phyloP scores from a whole-genome alignment of 352 stramenopile genomes.

The Phytophthora fragariaefolia region DNA sequence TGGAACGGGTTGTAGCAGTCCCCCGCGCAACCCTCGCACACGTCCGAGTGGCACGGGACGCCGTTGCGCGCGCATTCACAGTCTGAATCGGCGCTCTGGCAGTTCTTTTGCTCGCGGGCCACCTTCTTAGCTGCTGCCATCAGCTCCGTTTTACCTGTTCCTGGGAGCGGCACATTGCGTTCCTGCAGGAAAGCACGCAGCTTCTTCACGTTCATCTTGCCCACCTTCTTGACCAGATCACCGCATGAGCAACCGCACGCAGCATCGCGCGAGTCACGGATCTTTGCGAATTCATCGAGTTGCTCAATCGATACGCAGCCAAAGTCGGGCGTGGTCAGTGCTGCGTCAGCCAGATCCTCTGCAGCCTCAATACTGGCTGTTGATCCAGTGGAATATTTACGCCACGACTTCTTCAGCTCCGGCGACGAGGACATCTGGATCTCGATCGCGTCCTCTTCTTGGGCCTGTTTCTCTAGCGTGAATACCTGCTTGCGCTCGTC shows the following conservation, averaged over 20 bases:
- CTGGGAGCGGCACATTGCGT: slow-evolving; percentile 52
- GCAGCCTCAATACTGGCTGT: slow-evolving; percentile 27
- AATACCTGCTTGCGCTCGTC: slow-evolving; percentile 77
- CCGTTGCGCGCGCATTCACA: slow-evolving; percentile 83
- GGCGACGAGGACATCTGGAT: slow-evolving; percentile 34
- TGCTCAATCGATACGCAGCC: slow-evolving; percentile 83
- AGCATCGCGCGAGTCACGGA: slow-evolving; percentile 80
- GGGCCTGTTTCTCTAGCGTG: slow-evolving; percentile 38
- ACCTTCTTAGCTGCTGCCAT: slow-evolving; percentile 71
- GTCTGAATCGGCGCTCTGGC: slow-evolving; percentile 53
- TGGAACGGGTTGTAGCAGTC: slow-evolving; percentile 79
- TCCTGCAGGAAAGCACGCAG: slow-evolving; percentile 72
- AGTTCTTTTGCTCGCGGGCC: slow-evolving; percentile 77
- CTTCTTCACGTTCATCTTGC: slow-evolving; percentile 88
- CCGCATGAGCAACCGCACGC: slow-evolving; percentile 83
- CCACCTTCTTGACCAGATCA: slow-evolving; percentile 83
- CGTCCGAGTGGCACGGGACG: slow-evolving; percentile 77
- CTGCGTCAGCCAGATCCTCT: slow-evolving; percentile 32
- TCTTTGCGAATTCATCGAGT: slow-evolving; percentile 82
- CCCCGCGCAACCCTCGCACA: slow-evolving; percentile 72
- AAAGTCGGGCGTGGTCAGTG: slow-evolving; percentile 63
- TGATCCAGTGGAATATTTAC: slow-evolving; percentile 44
- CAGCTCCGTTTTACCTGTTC: slow-evolving; percentile 69
- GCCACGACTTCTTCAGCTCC: slow-evolving; percentile 31
- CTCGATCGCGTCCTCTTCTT: slow-evolving; percentile 36